Evolutionary conservation across 2,329 filamentous ascomycete genomes (phyloP).

Genomic region (Curvularia eragrostidis): DNA sequence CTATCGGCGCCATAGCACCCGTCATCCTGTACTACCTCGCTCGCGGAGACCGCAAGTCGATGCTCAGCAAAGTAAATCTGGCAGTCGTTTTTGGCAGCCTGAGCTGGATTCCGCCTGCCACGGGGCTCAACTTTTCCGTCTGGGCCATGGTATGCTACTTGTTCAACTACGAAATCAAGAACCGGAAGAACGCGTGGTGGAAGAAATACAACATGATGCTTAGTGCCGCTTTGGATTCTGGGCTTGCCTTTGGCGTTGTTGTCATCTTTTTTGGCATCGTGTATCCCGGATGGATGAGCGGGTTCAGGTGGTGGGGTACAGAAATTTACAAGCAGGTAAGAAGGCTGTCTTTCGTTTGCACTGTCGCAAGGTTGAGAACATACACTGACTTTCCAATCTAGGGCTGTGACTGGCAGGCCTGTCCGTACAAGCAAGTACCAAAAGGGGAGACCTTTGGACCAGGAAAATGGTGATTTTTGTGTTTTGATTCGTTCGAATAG

Average conservation of each 20-base stretch:
- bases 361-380: background rate
- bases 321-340: constrained; percentile 75
- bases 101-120: constrained; percentile 84
- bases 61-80: constrained; percentile 78
- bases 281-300: constrained; percentile 76
- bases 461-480: constrained; percentile 31
- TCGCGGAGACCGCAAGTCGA: constrained; percentile 62
- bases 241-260: constrained; percentile 80
- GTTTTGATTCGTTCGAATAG: background rate
- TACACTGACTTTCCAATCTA: constrained; percentile 28
- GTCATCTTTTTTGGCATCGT: constrained; percentile 86
- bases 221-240: constrained; percentile 81
- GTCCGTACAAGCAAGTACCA: constrained; percentile 68
- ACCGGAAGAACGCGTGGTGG: constrained; percentile 78
- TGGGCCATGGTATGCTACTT: constrained; percentile 86
- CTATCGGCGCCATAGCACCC: constrained; percentile 76
- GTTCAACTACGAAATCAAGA: constrained; percentile 80
- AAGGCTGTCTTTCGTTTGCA: background rate
- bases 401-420: constrained; percentile 86
- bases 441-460: constrained; percentile 47
- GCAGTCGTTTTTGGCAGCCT: constrained; percentile 84
- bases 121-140: constrained; percentile 83
- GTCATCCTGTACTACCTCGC: constrained; percentile 76
- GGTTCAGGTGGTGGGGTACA: constrained; percentile 87
- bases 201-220: constrained; percentile 90